A percentile compares a stretch with the other conserved stretches of the same genome.
Evolutionary conservation across 1,139 yeast species (phyloP).

Genomic region (Kodamaea anthophila): DNA sequence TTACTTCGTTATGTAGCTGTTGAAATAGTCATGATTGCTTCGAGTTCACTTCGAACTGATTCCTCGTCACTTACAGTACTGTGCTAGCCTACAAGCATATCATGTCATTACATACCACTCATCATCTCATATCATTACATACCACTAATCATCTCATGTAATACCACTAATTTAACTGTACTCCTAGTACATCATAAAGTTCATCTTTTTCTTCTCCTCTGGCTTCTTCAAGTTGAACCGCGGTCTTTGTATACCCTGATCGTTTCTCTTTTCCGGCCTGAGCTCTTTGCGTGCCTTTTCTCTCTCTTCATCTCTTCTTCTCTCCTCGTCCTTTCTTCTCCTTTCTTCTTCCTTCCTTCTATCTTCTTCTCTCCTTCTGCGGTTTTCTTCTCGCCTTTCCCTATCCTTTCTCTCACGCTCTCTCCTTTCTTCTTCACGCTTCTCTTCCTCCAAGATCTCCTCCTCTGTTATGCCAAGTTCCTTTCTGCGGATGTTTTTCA

Average conservation of each 20-base stretch:
- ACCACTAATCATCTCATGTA: too few relatives aligned
- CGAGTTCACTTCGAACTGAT: too few relatives aligned
- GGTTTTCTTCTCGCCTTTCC: conserved; percentile 8
- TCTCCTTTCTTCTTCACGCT: conserved; percentile 11
- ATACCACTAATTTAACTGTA: too few relatives aligned
- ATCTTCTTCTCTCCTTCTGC: conserved; percentile 33
- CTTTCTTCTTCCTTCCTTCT: conserved; percentile 13
- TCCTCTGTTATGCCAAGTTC: conserved; percentile 36
- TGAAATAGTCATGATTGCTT: too few relatives aligned
- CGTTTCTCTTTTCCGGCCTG: conserved; percentile 21
- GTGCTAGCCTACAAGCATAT: too few relatives aligned
- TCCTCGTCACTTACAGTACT: too few relatives aligned
- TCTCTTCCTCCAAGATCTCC: conserved; percentile 30
- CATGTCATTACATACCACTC: too few relatives aligned
- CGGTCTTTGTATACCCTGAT: conserved; percentile 29
- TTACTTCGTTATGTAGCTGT: too few relatives aligned
- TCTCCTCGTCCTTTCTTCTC: conserved; percentile 8
- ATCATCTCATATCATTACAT: too few relatives aligned
- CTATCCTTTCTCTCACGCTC: conserved; percentile 7
- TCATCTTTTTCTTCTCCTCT: conserved; percentile 10
- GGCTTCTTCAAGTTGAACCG: conserved; percentile 21
- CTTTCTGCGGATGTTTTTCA: conserved; percentile 30
- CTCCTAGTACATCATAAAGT: conserved; percentile 11
- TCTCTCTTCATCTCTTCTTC: conserved; percentile 10
- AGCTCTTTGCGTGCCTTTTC: conserved; percentile 18